A percentile compares a stretch with the other conserved stretches of the same genome.
Conservation (phyloP, 1,284 basidiomycete species). For the Rhodofomes roseus region DNA sequence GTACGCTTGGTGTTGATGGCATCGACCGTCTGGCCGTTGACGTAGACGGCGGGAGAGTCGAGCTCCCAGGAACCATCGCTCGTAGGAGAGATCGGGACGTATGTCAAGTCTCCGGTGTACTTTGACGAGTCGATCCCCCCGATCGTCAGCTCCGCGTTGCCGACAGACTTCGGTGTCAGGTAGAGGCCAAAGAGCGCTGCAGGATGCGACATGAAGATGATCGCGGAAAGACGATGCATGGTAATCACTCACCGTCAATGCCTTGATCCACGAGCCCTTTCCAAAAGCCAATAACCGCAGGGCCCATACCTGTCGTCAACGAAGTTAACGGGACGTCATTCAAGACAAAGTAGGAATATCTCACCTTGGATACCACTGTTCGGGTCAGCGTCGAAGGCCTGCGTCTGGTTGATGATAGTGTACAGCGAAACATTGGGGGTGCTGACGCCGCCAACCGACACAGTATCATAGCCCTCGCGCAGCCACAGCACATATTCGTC, state of each 20-base stretch:
- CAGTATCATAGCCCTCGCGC: conserved; percentile 38
- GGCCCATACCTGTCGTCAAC: conserved; percentile 24
- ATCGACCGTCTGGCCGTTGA: conserved; percentile 46
- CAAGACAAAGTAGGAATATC: background rate
- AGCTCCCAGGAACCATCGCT: conserved; percentile 39
- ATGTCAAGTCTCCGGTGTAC: conserved; percentile 32
- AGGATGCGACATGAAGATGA: background rate
- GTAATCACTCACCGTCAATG: conserved; percentile 34
- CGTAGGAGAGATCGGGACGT: background rate
- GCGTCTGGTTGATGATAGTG: conserved; percentile 45
- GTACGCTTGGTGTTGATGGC: conserved; percentile 34
- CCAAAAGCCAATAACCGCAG: conserved; percentile 44
- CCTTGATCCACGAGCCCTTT: conserved; percentile 40
- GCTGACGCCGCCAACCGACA: conserved; percentile 38
- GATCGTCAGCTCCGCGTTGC: conserved; percentile 46
- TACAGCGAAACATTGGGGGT: conserved; percentile 35
- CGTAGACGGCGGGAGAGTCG: conserved; percentile 38
- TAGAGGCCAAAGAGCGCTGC: conserved; percentile 48
- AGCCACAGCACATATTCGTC: conserved; percentile 38
- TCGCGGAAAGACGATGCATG: background rate
- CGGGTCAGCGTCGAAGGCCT: conserved; percentile 43
- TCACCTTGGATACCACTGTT: conserved; percentile 48
- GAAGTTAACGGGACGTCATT: background rate
- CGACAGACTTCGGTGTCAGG: conserved; percentile 41
- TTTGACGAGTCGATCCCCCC: conserved; percentile 48